Percentiles rank a stretch among this genome's conserved stretches.
Evolutionary conservation across 257 asterid species (phyloP).

Genomic region (Salvia miltiorrhiza): DNA sequence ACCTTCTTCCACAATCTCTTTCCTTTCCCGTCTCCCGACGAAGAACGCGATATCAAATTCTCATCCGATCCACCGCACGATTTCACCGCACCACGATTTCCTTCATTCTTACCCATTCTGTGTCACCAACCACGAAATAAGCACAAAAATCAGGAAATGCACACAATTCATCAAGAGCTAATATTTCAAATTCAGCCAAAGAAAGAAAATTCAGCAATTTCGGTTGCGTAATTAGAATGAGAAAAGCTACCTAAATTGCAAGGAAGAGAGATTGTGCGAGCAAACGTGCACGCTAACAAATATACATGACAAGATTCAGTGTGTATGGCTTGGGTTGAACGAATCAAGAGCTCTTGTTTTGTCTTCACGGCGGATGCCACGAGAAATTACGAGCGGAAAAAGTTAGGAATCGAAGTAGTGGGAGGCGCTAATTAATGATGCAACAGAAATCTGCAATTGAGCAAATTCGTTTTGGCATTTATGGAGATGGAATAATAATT

Average conservation of each 20-base stretch:
- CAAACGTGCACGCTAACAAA: not conserved
- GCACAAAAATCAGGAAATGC: not conserved
- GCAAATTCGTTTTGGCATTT: not conserved
- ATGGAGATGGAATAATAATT: not conserved
- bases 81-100: conserved; percentile 23
- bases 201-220: not conserved
- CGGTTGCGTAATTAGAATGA: not conserved
- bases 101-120: conserved; percentile 51
- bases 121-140: conserved; percentile 19
- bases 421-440: conserved; percentile 20
- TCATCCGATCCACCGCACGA: conserved; percentile 33
- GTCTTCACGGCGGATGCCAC: conserved; percentile 24
- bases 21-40: conserved; percentile 51
- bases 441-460: not conserved
- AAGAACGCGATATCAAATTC: conserved; percentile 20
- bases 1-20: conserved; percentile 86
- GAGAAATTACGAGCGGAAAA: conserved; percentile 27
- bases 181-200: not conserved
- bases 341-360: not conserved
- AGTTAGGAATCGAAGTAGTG: not conserved
- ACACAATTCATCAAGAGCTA: not conserved
- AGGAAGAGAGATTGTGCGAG: not conserved
- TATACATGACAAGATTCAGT: not conserved
- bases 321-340: not conserved
- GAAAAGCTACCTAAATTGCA: conserved; percentile 27